Evolutionary conservation across 371 early-diverging fungal genomes (phyloP).

Genomic region (Mucor plumbeus): DNA sequence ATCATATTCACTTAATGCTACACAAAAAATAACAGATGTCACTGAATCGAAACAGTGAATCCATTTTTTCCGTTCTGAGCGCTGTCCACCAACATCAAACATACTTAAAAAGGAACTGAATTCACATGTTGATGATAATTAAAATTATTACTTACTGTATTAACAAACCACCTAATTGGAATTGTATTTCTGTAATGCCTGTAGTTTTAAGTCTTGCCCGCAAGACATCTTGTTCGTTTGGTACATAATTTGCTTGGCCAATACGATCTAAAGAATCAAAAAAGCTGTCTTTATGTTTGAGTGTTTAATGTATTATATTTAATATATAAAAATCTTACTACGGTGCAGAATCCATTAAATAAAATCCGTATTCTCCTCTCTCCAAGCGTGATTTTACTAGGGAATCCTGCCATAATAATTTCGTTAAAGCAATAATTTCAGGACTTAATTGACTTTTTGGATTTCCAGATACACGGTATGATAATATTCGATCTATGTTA

Average conservation of each 20-base stretch:
- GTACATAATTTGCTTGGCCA: conserved; percentile 65
- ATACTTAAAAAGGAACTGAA: conserved; percentile 46
- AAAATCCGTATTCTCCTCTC: conserved; percentile 67
- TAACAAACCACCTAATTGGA: conserved; percentile 65
- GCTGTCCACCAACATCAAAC: conserved; percentile 80
- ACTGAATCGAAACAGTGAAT: conserved; percentile 89
- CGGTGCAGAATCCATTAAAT: conserved; percentile 83
- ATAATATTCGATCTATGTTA: conserved; percentile 21
- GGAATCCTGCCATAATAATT: conserved; percentile 72
- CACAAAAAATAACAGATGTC: conserved; percentile 73
- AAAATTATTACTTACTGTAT: conserved; percentile 59
- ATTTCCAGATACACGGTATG: conserved; percentile 34
- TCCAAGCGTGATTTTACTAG: conserved; percentile 61
- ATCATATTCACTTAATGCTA: conserved; percentile 73
- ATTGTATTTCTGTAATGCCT: conserved; percentile 81
- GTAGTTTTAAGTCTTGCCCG: conserved; percentile 87
- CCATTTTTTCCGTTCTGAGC: conserved; percentile 92
- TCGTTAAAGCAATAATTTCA: conserved; percentile 67
- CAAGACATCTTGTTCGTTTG: conserved; percentile 75
- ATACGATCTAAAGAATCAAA: conserved; percentile 62
- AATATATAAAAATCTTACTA: conserved; percentile 31
- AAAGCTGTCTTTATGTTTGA: conserved; percentile 44
- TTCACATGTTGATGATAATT: conserved; percentile 6
- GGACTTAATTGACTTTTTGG: conserved; percentile 37
- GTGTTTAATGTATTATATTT: not conserved